Evolutionary conservation across 306 rosid species (phyloP).

Genomic region (Phaseolus lunatus): DNA sequence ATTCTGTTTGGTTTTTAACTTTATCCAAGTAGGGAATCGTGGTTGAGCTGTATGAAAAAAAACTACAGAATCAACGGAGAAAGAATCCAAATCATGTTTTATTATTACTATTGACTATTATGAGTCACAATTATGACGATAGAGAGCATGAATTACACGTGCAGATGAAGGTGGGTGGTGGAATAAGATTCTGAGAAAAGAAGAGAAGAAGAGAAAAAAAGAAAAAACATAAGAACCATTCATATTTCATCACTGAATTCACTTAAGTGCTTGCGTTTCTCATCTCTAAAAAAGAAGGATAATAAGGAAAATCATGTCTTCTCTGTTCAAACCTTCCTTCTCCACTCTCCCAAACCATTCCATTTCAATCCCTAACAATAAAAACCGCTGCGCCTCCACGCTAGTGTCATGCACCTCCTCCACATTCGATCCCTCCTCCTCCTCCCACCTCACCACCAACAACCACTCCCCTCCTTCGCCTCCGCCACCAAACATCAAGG

Average conservation of each 20-base stretch:
- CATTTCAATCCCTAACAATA: not conserved
- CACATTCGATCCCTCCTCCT: constrained; percentile 39
- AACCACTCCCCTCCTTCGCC: constrained; percentile 35
- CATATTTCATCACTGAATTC: not conserved
- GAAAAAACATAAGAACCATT: not conserved
- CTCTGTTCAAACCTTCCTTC: constrained; percentile 57
- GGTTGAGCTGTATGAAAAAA: no score
- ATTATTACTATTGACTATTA: no score
- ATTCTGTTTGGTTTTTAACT: no score
- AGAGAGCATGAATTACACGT: no score
- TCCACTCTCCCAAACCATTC: constrained; percentile 45
- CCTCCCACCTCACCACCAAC: constrained; percentile 43
- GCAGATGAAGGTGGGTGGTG: no score
- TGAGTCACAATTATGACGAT: no score
- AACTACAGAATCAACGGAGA: no score
- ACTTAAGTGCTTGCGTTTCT: not conserved
- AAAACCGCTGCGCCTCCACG: constrained; percentile 35
- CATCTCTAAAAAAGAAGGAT: no score
- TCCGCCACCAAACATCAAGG: constrained; percentile 68
- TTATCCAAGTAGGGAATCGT: no score
- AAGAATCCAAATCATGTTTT: no score
- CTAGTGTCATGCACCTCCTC: constrained; percentile 52
- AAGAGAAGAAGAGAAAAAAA: no score
- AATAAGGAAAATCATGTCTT: constrained; percentile 31
- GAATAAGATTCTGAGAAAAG: no score